Conservation (phyloP, 345 rosid genomes). For the Pelargonium nanum region DNA sequence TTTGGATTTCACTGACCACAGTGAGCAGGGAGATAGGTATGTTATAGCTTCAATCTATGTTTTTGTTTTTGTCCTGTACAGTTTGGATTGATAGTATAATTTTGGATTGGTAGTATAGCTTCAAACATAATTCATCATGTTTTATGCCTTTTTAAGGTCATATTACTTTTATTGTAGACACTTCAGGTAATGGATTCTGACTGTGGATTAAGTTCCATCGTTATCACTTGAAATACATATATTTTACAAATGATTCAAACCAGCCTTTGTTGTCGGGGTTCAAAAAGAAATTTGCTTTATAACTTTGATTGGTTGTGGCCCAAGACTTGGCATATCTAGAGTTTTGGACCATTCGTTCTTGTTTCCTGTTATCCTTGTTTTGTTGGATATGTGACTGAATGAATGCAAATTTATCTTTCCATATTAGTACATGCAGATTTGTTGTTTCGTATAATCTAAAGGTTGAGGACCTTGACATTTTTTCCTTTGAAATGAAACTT, state of each 20-base stretch:
- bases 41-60: background rate
- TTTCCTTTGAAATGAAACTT: background rate
- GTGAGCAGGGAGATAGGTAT: constrained; percentile 73
- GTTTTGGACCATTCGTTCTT: background rate
- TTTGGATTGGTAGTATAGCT: background rate
- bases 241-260: background rate
- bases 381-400: background rate
- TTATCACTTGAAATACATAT: background rate
- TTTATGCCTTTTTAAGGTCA: too few species aligned
- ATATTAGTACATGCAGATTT: too few species aligned
- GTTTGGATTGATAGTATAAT: background rate
- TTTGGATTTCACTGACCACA: constrained; percentile 55
- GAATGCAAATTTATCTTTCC: background rate
- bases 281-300: background rate
- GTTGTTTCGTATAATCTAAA: too few species aligned
- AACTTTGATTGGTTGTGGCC: background rate
- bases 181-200: background rate
- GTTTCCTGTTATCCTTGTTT: background rate
- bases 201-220: background rate
- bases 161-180: background rate
- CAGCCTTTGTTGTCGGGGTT: background rate
- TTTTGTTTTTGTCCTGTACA: background rate
- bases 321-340: background rate
- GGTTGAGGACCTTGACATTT: too few species aligned
- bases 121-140: background rate